These are phyloP conservation scores for Metarhizium sp. DNA, from an alignment of 2,329 filamentous ascomycete species.

Conservation along the genomic window DNA sequence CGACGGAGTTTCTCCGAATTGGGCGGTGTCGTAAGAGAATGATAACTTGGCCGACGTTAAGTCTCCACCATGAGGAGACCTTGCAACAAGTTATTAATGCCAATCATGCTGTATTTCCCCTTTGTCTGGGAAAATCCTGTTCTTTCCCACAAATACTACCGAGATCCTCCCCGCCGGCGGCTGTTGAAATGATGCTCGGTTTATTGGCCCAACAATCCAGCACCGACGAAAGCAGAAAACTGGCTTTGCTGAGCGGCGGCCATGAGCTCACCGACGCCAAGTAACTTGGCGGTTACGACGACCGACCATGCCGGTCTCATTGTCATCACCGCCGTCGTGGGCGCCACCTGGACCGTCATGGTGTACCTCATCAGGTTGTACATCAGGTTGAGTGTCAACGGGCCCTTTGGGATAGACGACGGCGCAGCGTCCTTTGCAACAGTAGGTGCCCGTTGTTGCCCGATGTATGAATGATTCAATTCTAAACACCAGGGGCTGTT, in stretches of 20 bases:
- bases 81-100: too few species aligned
- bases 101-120: too few species aligned
- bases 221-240: not conserved
- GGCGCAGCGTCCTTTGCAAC: slow-evolving; percentile 8
- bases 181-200: not conserved
- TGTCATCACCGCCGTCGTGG: slow-evolving; percentile 9
- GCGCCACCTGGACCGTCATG: slow-evolving; percentile 10
- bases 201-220: not conserved
- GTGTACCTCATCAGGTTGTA: slow-evolving; percentile 10
- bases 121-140: too few species aligned
- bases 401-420: slow-evolving; percentile 9
- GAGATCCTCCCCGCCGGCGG: too few species aligned
- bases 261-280: not conserved
- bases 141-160: too few species aligned
- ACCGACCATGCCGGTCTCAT: slow-evolving; percentile 9
- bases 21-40: too few species aligned
- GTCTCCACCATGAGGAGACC: too few species aligned
- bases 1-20: too few species aligned
- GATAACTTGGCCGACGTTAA: not conserved
- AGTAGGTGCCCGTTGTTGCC: slow-evolving; percentile 1
- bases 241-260: not conserved
- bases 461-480: too few species aligned
- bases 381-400: slow-evolving; percentile 8
- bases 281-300: slow-evolving; percentile 5
- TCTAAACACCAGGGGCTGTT: too few species aligned